A percentile compares a stretch with the other conserved stretches of the same genome.
Evolutionary conservation across 2,329 filamentous ascomycete genomes (phyloP).

Genomic region (Rutstroemia sp.): DNA sequence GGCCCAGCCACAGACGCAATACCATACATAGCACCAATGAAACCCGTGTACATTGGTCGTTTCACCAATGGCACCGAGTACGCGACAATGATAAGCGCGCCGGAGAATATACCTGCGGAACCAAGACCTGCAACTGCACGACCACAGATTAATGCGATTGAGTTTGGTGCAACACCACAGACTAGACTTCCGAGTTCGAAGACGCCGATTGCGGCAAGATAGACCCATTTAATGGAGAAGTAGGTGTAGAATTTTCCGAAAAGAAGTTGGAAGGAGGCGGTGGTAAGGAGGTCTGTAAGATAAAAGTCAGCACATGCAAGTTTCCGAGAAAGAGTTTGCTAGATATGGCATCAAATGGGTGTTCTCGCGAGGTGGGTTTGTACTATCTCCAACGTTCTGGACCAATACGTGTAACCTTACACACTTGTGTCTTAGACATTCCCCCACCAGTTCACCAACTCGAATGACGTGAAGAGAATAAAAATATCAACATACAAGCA

Average conservation of each 20-base stretch:
- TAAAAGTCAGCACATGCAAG: not conserved
- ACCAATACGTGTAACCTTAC: not conserved
- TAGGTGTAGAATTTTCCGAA: constrained; percentile 29
- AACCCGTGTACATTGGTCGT: constrained; percentile 10
- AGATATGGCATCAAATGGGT: too few relatives aligned
- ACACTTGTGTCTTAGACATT: not conserved
- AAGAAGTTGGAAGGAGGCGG: constrained; percentile 19
- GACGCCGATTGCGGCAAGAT: constrained; percentile 27
- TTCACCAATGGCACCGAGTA: constrained; percentile 13
- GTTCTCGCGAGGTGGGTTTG: too few relatives aligned
- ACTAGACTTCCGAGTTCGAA: constrained; percentile 31
- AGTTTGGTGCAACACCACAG: constrained; percentile 30
- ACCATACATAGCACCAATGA: constrained; percentile 41
- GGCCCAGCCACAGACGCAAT: constrained; percentile 21
- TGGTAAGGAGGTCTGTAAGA: constrained; percentile 1
- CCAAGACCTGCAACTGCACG: constrained; percentile 29
- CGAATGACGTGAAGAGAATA: not conserved
- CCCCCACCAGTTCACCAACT: not conserved
- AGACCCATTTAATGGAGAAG: constrained; percentile 29
- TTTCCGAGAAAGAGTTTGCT: too few relatives aligned
- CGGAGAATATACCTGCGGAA: constrained; percentile 21
- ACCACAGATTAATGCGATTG: constrained; percentile 30
- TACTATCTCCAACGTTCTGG: too few relatives aligned
- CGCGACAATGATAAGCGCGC: constrained; percentile 23
- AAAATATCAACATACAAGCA: constrained; percentile 38